Conservation (phyloP, 768 basidiomycete genomes). For the Lentinula sp. region DNA sequence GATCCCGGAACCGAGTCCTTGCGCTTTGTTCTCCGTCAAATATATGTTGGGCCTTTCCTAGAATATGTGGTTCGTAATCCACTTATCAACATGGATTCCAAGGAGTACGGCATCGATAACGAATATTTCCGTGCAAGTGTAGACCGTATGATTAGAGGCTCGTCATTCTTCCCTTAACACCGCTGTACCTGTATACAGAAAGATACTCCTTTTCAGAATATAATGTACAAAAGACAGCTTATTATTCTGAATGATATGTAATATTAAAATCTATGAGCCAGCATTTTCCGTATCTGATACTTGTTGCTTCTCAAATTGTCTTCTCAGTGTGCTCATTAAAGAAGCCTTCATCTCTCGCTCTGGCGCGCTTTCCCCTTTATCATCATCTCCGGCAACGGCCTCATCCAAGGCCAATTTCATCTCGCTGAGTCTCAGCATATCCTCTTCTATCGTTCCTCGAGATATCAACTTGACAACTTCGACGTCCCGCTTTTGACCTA, state of each 20-base stretch:
- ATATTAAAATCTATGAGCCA: neutral
- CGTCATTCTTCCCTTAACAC: slow-evolving; percentile 31
- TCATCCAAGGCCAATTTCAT: slow-evolving; percentile 91
- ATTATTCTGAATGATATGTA: neutral
- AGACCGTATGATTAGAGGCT: slow-evolving; percentile 67
- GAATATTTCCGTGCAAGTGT: slow-evolving; percentile 81
- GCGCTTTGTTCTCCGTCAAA: slow-evolving; percentile 75
- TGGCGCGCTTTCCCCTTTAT: slow-evolving; percentile 53
- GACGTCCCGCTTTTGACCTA: slow-evolving; percentile 91
- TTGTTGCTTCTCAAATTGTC: slow-evolving; percentile 68
- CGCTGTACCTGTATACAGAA: slow-evolving; percentile 12
- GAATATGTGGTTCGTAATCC: slow-evolving; percentile 95
- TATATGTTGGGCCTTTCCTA: slow-evolving; percentile 91
- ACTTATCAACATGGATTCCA: slow-evolving; percentile 76
- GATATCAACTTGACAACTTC: slow-evolving; percentile 94
- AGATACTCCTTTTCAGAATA: too few relatives aligned
- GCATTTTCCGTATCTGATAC: slow-evolving; percentile 11
- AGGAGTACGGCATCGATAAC: slow-evolving; percentile 84
- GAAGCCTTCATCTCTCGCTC: slow-evolving; percentile 84
- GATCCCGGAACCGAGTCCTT: slow-evolving; percentile 82
- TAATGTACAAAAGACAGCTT: neutral
- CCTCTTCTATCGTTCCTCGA: slow-evolving; percentile 91
- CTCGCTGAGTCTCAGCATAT: slow-evolving; percentile 84
- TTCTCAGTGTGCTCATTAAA: slow-evolving; percentile 76
- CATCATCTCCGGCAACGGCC: slow-evolving; percentile 80